These are phyloP conservation scores for Epichloe sp. DNA, from an alignment of 2,329 filamentous ascomycete genomes.

Conservation along the genomic window DNA sequence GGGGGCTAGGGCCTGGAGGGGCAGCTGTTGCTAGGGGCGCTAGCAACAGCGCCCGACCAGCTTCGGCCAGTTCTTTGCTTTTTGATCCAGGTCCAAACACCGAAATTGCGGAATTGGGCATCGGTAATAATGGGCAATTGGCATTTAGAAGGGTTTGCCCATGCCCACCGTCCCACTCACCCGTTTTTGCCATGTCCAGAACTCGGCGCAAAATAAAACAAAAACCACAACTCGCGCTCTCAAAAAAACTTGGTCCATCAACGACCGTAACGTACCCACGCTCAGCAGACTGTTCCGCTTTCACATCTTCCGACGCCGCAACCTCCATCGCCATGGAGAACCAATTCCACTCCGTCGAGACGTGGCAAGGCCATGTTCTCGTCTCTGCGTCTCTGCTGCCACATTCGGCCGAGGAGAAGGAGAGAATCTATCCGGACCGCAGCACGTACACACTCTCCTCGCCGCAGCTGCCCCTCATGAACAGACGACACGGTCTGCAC, in stretches of 20 bases:
- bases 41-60: neutral
- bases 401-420: neutral
- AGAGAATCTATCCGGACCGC: neutral
- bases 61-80: neutral
- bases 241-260: neutral
- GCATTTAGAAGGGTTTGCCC: neutral
- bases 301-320: neutral
- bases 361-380: conserved; percentile 1
- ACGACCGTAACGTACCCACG: neutral
- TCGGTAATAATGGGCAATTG: neutral
- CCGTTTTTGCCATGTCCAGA: no score
- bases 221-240: no score
- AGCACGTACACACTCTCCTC: neutral
- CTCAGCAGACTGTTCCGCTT: neutral
- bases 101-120: neutral
- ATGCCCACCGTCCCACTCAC: neutral
- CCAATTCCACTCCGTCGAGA: neutral
- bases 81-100: neutral
- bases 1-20: neutral
- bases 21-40: neutral
- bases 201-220: no score
- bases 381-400: neutral
- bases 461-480: neutral
- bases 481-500: neutral
- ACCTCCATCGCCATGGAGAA: neutral